Conservation (phyloP, 192 early-diverging fungal species). For the Podila horticola region DNA sequence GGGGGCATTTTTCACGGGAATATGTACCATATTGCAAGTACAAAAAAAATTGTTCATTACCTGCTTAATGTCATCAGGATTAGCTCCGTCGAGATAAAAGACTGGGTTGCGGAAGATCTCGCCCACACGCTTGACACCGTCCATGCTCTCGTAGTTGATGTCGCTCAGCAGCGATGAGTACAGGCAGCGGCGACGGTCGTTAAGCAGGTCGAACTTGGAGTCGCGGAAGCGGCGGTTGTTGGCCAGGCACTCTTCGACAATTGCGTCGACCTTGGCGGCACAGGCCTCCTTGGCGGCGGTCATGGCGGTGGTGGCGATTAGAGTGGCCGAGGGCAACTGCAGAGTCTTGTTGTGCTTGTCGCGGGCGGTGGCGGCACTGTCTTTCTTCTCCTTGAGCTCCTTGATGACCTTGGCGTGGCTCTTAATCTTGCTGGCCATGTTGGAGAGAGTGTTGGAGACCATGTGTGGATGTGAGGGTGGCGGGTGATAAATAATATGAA, state of each 20-base stretch:
- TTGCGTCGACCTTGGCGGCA: conserved; percentile 25
- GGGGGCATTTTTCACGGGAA: not conserved
- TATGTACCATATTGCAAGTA: too few relatives aligned
- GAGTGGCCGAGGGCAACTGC: conserved; percentile 5
- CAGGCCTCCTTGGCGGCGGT: conserved; percentile 10
- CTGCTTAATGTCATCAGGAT: conserved; percentile 31
- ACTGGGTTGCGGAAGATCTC: conserved; percentile 55
- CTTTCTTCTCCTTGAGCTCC: not conserved
- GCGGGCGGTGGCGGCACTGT: not conserved
- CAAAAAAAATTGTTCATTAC: not conserved
- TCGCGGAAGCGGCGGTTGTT: conserved; percentile 24
- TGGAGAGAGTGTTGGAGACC: not conserved
- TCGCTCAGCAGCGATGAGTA: not conserved
- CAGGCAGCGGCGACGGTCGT: conserved; percentile 8
- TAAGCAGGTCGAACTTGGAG: conserved; percentile 14
- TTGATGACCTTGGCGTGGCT: not conserved
- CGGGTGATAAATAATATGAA: not conserved
- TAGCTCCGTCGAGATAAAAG: conserved; percentile 53
- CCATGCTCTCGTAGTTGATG: not conserved
- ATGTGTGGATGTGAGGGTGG: not conserved
- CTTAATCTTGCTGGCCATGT: not conserved
- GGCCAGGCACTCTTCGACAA: conserved; percentile 13
- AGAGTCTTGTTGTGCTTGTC: not conserved
- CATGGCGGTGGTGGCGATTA: conserved; percentile 19
- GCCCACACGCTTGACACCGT: conserved; percentile 33